These are phyloP conservation scores for Penicillium macrosclerotiorum DNA, from an alignment of 495 filamentous ascomycete genomes.

Conservation along the genomic window DNA sequence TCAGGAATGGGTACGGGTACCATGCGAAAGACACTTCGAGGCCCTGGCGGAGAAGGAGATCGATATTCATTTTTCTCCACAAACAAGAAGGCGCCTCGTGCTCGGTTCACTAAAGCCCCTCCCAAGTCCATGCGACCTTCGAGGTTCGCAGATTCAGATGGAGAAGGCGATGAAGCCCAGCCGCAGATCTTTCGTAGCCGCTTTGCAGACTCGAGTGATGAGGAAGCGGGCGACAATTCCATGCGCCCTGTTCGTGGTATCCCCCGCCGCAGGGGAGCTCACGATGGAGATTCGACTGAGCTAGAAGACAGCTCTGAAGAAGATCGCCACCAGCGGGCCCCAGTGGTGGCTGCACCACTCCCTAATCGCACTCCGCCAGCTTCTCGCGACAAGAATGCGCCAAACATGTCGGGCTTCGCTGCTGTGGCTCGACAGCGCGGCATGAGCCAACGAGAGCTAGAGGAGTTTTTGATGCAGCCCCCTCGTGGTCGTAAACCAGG, in stretches of 20 bases:
- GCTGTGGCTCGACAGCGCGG: conserved; percentile 42
- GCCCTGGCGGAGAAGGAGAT: conserved; percentile 27
- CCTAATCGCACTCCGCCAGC: conserved; percentile 8
- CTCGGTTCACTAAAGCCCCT: conserved; percentile 29
- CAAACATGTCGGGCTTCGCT: conserved; percentile 35
- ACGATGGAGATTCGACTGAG: conserved; percentile 66
- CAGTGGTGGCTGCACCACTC: conserved; percentile 8
- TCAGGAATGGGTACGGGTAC: conserved; percentile 29
- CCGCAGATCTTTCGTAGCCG: conserved; percentile 58
- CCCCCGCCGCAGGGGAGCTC: conserved; percentile 48
- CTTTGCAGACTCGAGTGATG: conserved; percentile 81
- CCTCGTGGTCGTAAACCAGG: conserved; percentile 35
- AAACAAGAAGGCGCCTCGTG: conserved; percentile 40
- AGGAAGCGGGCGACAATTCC: conserved; percentile 43
- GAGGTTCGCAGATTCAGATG: conserved; percentile 69
- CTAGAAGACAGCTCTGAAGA: conserved; percentile 62
- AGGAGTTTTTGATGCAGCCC: conserved; percentile 37
- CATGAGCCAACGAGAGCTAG: conserved; percentile 40
- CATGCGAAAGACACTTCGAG: conserved; percentile 53
- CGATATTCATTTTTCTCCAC: conserved; percentile 48
- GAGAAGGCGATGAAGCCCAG: conserved; percentile 55
- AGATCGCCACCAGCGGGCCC: conserved; percentile 21
- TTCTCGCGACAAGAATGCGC: conserved; percentile 12
- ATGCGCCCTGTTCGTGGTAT: conserved; percentile 65
- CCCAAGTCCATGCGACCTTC: conserved; percentile 21